Evolutionary conservation across 805 yeast species (phyloP).

Genomic region (Nakazawaea ishiwadae): DNA sequence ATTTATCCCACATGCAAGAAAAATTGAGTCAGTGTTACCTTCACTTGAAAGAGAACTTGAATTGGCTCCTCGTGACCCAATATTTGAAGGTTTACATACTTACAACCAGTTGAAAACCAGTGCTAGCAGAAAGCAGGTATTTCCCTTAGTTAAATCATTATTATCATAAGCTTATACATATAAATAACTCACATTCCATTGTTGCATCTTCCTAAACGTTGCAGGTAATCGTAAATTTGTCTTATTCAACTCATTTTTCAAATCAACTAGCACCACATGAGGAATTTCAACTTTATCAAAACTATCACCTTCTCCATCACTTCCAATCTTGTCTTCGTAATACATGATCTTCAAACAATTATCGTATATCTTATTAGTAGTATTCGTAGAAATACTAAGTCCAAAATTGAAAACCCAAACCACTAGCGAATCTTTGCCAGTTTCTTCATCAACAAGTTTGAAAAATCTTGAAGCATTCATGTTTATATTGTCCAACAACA

Average conservation of each 20-base stretch:
- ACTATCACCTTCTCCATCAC: slow-evolving; percentile 24
- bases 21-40: slow-evolving; percentile 11
- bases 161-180: slow-evolving; percentile 11
- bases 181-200: slow-evolving; percentile 27
- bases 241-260: slow-evolving; percentile 22
- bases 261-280: slow-evolving; percentile 22
- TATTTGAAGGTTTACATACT: slow-evolving; percentile 20
- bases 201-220: slow-evolving; percentile 16
- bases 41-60: too few species aligned
- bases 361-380: slow-evolving; percentile 8
- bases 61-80: too few species aligned
- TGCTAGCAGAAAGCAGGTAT: slow-evolving; percentile 85
- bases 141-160: slow-evolving; percentile 44
- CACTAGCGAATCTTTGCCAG: slow-evolving; percentile 15
- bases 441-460: slow-evolving; percentile 18
- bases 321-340: slow-evolving; percentile 20
- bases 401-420: slow-evolving; percentile 52
- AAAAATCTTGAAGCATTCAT: slow-evolving; percentile 36
- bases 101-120: slow-evolving; percentile 44
- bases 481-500: slow-evolving; percentile 37
- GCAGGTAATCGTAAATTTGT: slow-evolving; percentile 32
- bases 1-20: slow-evolving; percentile 12
- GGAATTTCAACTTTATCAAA: slow-evolving; percentile 35
- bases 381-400: slow-evolving; percentile 18
- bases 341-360: slow-evolving; percentile 43